Conservation (phyloP, 2,329 filamentous ascomycete species). For the Bipolaris zeicola region DNA sequence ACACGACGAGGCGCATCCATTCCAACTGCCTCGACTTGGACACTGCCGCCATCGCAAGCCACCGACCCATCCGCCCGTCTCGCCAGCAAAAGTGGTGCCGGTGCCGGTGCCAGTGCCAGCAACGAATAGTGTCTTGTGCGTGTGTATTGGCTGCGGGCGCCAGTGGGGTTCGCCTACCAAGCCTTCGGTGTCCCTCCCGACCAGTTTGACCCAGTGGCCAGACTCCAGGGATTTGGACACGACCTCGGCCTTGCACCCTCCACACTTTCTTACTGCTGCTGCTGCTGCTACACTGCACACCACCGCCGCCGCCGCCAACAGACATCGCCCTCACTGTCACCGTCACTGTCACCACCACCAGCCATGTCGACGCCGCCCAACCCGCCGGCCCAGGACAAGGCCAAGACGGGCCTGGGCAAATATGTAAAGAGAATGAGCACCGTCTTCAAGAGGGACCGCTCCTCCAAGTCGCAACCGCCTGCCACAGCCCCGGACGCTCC, state of each 20-base stretch:
- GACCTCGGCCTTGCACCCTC: too few relatives aligned
- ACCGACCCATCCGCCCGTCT: too few relatives aligned
- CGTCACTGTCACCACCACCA: background rate
- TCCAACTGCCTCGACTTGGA: too few relatives aligned
- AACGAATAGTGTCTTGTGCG: background rate
- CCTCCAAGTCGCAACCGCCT: slow-evolving; percentile 24
- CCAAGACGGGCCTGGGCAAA: slow-evolving; percentile 35
- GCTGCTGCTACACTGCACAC: too few relatives aligned
- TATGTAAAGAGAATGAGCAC: slow-evolving; percentile 50
- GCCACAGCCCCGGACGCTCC: slow-evolving; percentile 13
- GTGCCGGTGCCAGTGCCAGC: too few relatives aligned
- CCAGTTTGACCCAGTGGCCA: slow-evolving; percentile 34
- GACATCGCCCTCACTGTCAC: background rate
- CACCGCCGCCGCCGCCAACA: too few relatives aligned
- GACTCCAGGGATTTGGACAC: slow-evolving; percentile 25
- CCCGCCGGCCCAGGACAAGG: slow-evolving; percentile 24
- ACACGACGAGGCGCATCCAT: too few relatives aligned
- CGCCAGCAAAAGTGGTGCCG: too few relatives aligned
- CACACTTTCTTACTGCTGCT: too few relatives aligned
- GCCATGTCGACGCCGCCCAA: slow-evolving; percentile 37
- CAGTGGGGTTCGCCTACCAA: slow-evolving; percentile 8
- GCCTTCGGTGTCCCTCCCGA: slow-evolving; percentile 30
- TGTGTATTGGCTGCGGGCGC: slow-evolving; percentile 2
- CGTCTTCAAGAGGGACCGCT: slow-evolving; percentile 45
- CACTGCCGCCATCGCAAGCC: too few relatives aligned